Base-by-base conservation (phyloP, 2,329 filamentous ascomycete genomes). In the Penicillium sp. region DNA sequence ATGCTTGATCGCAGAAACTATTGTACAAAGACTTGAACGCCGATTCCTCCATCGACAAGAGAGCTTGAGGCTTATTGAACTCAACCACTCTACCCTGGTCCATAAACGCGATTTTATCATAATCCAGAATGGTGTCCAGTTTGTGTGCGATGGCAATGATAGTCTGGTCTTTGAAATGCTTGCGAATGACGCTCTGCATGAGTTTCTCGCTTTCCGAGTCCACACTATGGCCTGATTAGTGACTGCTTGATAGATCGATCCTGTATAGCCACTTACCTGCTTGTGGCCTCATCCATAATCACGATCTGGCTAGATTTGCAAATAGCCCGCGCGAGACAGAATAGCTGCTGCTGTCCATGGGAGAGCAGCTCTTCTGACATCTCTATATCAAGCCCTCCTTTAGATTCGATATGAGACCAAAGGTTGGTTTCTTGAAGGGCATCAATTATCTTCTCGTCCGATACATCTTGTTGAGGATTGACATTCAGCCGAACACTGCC, bases 331-430 rank as follows among this genome's bases (percentile, higher is more conserved):
- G 81, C 84, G 0, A 88, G 75, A 52, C 79, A 82, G 53, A 88
- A 84, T 0, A 88, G 73, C 64, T 87, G 85, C 29, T 79, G 77
- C 67, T 87, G 84, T 0, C 86, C 85, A 21, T 79, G 16, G 80
- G 73, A 51, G 69, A 73, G 11, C 76, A 63, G 37, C 74, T 7
- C 74, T 61, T 42, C 71, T 66, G 66, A 84, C 76, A 1, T 58
- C 3, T 65, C 58, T 2, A 60, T 62, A 51, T 71, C 68, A 3
- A 75, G 55, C 0, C 65, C 70, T 19, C 70, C 70, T 54, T 68
- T 66, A 7, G 58, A 59, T 31, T 66, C 43, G n/a, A 74, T 61
- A 26, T 67, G 43, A 21, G 63, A 49, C 68, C 67, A 73, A 33
- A 71, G 49, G 10, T 68, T 64, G 33, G 73, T 63, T 26, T 63